Evolutionary conservation across 2,329 filamentous ascomycete species (phyloP).

Genomic region (Rutstroemia sp.): DNA sequence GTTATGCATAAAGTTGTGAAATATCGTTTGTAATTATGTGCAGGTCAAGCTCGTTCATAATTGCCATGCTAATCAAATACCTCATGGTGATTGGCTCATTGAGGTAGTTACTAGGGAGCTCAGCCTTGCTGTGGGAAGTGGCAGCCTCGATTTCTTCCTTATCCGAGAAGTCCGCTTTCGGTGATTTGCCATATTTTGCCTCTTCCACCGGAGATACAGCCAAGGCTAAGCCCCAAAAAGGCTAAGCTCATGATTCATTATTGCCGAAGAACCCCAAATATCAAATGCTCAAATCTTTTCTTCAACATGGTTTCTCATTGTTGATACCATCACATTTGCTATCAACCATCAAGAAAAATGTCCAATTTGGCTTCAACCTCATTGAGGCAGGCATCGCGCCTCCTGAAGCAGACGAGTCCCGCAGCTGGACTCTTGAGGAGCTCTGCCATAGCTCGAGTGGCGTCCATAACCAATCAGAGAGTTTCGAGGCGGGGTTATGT

Average conservation of each 20-base stretch:
- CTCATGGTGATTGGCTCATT: no score
- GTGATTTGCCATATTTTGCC: not conserved
- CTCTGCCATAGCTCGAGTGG: slow-evolving; percentile 16
- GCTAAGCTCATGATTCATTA: not conserved
- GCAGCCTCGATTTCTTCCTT: not conserved
- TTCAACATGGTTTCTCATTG: not conserved
- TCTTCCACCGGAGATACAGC: not conserved
- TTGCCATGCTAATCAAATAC: no score
- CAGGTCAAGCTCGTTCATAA: no score
- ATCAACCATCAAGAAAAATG: slow-evolving; percentile 1
- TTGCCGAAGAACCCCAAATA: slow-evolving; percentile 6
- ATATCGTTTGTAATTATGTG: not conserved
- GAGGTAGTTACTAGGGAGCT: not conserved
- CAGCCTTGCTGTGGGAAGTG: not conserved
- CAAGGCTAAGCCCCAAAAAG: not conserved
- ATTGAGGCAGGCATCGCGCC: slow-evolving; percentile 28
- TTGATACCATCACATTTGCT: not conserved
- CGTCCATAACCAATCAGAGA: slow-evolving; percentile 18
- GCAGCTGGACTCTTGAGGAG: slow-evolving; percentile 21
- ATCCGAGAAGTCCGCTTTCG: not conserved
- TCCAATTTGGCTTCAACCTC: slow-evolving; percentile 18
- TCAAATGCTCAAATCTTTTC: slow-evolving; percentile 1
- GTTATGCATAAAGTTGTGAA: not conserved
- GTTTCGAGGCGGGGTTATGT: slow-evolving; percentile 61
- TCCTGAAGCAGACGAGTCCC: slow-evolving; percentile 23